Base-by-base conservation (phyloP, 2,329 filamentous ascomycete species). In the Teratosphaeria epicoccoides region DNA sequence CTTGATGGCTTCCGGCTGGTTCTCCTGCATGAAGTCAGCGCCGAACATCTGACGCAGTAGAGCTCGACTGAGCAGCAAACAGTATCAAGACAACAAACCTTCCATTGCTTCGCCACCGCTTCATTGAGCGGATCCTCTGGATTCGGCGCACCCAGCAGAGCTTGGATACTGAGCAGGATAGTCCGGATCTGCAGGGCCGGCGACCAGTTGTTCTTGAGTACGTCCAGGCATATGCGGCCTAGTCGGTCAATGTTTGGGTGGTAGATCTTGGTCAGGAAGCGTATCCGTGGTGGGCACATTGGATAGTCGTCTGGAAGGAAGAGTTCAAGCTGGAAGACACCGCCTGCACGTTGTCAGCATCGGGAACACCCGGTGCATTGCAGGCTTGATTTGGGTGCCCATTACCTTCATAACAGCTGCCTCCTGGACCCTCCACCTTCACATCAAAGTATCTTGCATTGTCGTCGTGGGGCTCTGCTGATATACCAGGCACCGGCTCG, bases 181-280 rank as follows among this genome's bases (percentile, higher is more conserved):
- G 93, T 98, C 58, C 93, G 85, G 68, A 98, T 98, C 72, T 98
- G 93, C 26, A 98, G 81, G 12, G 94, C 93, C 4, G 93, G 93
- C 22, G 91, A 97, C 93, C 93, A 98, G 78, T 98, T 98, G 70
- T 93, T 95, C 77, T 98, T 98, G 52, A 98, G 74, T 28, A 98
- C 93, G 68, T 98, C 93, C 47, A 98, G 75, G 68, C 94, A 98
- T 72, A 98, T 98, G 55, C 93, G 86, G 55, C 93, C 93, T 2
- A 98, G 82, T 72, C 94, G 94, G 70, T 98, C 93, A 62, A 98
- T 96, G 70, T 98, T 98, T 49, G 93, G 93, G 70, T 98, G 94
- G 73, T 97, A 98, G 70, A 98, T 97, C 74, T 95, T 96, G 63
- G 94, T 98, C 49, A 98, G 78, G 73, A 98, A 98, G 51, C 93